Evolutionary conservation across 305 asterid genomes (phyloP).

Genomic region (Ilex paraguariensis): DNA sequence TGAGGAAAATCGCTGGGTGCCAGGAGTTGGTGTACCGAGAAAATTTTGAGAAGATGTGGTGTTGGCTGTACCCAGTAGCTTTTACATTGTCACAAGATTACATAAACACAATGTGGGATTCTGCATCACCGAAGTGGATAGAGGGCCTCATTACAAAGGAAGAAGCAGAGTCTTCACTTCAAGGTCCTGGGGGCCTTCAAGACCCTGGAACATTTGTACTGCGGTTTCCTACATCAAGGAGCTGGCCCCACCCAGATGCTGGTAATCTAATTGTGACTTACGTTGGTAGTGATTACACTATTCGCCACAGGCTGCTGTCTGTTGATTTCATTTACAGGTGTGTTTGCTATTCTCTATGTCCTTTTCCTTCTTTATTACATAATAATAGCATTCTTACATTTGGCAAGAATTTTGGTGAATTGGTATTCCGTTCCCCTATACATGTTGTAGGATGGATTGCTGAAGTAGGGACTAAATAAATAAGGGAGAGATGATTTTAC

Average conservation of each 20-base stretch:
- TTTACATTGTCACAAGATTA: slow-evolving; percentile 55
- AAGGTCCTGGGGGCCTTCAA: slow-evolving; percentile 40
- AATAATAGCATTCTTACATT: too few species aligned
- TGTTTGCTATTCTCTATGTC: not conserved
- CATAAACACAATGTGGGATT: slow-evolving; percentile 55
- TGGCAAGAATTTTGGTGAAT: too few species aligned
- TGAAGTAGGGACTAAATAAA: not conserved
- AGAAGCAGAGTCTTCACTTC: slow-evolving; percentile 78
- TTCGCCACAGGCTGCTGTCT: slow-evolving; percentile 71
- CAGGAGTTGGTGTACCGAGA: slow-evolving; percentile 60
- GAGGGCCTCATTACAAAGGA: slow-evolving; percentile 91
- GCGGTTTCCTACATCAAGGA: slow-evolving; percentile 84
- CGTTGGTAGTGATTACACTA: slow-evolving; percentile 55
- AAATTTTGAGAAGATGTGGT: slow-evolving; percentile 84
- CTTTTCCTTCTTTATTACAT: not conserved
- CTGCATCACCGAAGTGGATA: slow-evolving; percentile 67
- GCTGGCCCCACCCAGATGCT: slow-evolving; percentile 99
- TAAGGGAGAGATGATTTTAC: too few species aligned
- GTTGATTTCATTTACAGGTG: slow-evolving; percentile 59
- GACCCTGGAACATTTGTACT: slow-evolving; percentile 78
- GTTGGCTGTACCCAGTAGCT: slow-evolving; percentile 90
- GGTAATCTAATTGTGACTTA: slow-evolving; percentile 79
- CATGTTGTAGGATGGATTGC: not conserved
- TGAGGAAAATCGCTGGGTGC: slow-evolving; percentile 67
- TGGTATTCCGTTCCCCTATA: too few species aligned